A percentile compares a stretch with the other conserved stretches of the same genome.
Conservation (phyloP, 257 asterid species). For the Solanum pennellii region DNA sequence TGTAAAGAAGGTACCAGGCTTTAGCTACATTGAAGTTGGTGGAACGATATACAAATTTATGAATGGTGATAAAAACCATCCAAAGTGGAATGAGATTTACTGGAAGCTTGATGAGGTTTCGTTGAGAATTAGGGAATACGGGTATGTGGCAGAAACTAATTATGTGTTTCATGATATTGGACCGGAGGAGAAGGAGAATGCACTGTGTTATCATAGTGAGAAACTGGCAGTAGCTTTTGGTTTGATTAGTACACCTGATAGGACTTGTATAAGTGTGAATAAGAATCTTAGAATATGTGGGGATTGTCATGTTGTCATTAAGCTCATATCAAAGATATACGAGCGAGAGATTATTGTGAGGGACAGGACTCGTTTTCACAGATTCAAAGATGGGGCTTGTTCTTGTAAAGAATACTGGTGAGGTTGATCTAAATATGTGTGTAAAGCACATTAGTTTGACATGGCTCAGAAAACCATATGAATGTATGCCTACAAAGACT, state of each 20-base stretch:
- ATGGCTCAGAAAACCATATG: background rate
- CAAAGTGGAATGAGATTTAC: slow-evolving; percentile 44
- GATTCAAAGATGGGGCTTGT: slow-evolving; percentile 64
- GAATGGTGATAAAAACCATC: slow-evolving; percentile 61
- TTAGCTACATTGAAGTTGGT: slow-evolving; percentile 62
- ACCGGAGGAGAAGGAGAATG: slow-evolving; percentile 87
- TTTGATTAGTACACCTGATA: slow-evolving; percentile 46
- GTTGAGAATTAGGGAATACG: slow-evolving; percentile 36
- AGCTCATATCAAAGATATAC: slow-evolving; percentile 62
- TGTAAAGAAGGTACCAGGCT: slow-evolving; percentile 75
- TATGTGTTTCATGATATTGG: slow-evolving; percentile 86
- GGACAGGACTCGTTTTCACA: slow-evolving; percentile 82
- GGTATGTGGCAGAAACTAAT: slow-evolving; percentile 69
- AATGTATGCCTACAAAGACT: background rate
- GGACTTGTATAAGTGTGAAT: slow-evolving; percentile 43
- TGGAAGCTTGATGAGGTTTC: slow-evolving; percentile 62
- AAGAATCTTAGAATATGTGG: slow-evolving; percentile 96
- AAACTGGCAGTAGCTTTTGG: slow-evolving; percentile 84
- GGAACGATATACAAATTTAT: slow-evolving; percentile 47
- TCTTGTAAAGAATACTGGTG: slow-evolving; percentile 84
- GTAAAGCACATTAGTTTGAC: background rate
- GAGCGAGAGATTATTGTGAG: slow-evolving; percentile 65
- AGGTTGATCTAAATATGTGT: background rate
- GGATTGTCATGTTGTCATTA: slow-evolving; percentile 80
- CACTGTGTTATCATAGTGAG: slow-evolving; percentile 73